Evolutionary conservation across 768 basidiomycete species (phyloP).

Genomic region (Tylopilus plumbeoviolaceoides): DNA sequence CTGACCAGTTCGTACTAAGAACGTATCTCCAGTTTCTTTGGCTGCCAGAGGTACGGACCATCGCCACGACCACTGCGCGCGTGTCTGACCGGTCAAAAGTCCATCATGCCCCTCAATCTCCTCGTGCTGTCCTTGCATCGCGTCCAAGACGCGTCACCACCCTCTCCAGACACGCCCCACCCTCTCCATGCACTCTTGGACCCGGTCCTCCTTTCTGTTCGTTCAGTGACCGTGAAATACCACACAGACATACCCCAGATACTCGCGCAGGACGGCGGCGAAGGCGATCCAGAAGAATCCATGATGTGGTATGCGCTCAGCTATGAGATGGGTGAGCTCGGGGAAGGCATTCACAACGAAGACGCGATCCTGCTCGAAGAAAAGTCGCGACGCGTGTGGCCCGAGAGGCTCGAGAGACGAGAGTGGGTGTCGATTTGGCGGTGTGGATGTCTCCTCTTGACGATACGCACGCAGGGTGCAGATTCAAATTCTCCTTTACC

Average conservation of each 20-base stretch:
- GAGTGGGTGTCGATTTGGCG: constrained; percentile 41
- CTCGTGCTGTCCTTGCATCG: constrained; percentile 55
- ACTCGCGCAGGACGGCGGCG: constrained; percentile 54
- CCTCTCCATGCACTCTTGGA: constrained; percentile 57
- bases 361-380: constrained; percentile 39
- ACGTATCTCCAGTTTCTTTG: constrained; percentile 75
- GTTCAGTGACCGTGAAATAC: constrained; percentile 55
- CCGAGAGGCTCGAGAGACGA: constrained; percentile 64
- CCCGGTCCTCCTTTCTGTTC: constrained; percentile 60
- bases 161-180: constrained; percentile 36
- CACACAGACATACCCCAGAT: constrained; percentile 59
- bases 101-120: constrained; percentile 62
- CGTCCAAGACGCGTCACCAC: constrained; percentile 35
- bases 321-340: constrained; percentile 44
- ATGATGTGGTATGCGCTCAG: constrained; percentile 75
- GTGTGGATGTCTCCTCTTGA: constrained; percentile 3
- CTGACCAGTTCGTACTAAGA: constrained; percentile 56
- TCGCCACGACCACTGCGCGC: background rate
- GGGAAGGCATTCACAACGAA: constrained; percentile 24
- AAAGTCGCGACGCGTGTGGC: constrained; percentile 51
- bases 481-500: constrained; percentile 70
- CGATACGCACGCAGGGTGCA: constrained; percentile 47
- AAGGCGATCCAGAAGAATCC: constrained; percentile 60
- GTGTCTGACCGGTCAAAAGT: constrained; percentile 39
- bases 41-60: constrained; percentile 61